These are phyloP conservation scores for Phaeotremella skinneri DNA, from an alignment of 768 basidiomycete genomes.

Conservation along the genomic window DNA sequence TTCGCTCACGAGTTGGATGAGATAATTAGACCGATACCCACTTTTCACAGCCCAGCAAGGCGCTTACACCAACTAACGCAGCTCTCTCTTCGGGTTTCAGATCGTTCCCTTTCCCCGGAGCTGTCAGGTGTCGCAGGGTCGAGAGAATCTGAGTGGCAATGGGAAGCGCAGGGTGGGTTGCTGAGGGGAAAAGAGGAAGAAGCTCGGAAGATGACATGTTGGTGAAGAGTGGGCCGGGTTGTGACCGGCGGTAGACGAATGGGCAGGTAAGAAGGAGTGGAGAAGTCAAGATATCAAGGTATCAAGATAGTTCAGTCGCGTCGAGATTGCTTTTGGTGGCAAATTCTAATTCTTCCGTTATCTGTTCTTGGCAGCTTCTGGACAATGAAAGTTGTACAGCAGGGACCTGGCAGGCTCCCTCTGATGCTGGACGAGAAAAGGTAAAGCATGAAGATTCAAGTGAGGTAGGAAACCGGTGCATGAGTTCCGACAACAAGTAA, in stretches of 20 bases:
- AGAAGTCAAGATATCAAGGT: too few species aligned
- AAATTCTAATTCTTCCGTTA: too few species aligned
- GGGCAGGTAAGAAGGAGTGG: background rate
- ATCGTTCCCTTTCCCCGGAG: constrained; percentile 42
- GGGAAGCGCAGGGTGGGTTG: constrained; percentile 41
- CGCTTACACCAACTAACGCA: constrained; percentile 43
- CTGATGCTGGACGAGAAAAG: too few species aligned
- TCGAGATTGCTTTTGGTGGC: background rate
- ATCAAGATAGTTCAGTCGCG: background rate
- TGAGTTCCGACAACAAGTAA: too few species aligned
- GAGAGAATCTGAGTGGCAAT: constrained; percentile 38
- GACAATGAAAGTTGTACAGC: too few species aligned
- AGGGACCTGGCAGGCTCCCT: too few species aligned
- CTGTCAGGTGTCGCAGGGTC: constrained; percentile 39
- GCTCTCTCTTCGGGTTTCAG: constrained; percentile 42
- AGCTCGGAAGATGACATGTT: constrained; percentile 31
- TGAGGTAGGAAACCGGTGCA: too few species aligned
- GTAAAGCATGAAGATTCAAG: too few species aligned
- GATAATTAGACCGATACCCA: constrained; percentile 13
- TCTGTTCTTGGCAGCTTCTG: too few species aligned
- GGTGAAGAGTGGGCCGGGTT: background rate
- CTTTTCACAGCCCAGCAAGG: constrained; percentile 45
- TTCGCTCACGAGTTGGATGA: background rate
- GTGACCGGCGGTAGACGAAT: background rate
- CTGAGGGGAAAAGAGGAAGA: constrained; percentile 41